Evolutionary conservation across 2,329 filamentous ascomycete genomes (phyloP).

Genomic region (Fusarium buxicola): DNA sequence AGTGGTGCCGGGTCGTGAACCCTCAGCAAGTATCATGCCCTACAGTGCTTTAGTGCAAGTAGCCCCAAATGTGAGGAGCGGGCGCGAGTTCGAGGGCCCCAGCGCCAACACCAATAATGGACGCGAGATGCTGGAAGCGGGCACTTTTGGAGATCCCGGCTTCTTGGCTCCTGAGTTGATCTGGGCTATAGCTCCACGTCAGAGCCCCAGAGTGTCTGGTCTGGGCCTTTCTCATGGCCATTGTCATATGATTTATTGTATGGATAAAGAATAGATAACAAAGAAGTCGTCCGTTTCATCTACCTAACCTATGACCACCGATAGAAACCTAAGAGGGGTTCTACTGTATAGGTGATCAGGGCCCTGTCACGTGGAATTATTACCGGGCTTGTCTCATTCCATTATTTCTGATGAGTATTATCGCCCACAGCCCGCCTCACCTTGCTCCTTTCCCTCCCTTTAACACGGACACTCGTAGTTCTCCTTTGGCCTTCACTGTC

Average conservation of each 20-base stretch:
- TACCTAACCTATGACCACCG: not conserved
- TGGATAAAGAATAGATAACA: conserved; percentile 3
- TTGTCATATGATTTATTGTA: not conserved
- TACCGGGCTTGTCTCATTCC: conserved; percentile 3
- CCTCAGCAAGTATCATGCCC: conserved; percentile 36
- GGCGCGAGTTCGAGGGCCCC: conserved; percentile 23
- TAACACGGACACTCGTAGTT: no score
- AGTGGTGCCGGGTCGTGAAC: conserved; percentile 41
- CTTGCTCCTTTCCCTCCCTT: conserved; percentile 1
- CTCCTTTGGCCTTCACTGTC: conserved; percentile 16
- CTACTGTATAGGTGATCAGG: conserved; percentile 5
- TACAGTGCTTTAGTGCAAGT: conserved; percentile 37
- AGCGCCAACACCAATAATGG: conserved; percentile 28
- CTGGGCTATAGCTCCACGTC: conserved; percentile 12
- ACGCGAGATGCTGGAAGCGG: conserved; percentile 41
- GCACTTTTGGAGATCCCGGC: conserved; percentile 5
- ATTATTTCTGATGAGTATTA: conserved; percentile 14
- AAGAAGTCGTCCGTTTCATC: not conserved
- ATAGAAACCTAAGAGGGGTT: not conserved
- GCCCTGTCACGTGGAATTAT: conserved; percentile 5
- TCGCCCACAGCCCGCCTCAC: conserved; percentile 2
- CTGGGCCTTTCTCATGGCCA: not conserved
- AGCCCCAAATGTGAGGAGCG: conserved; percentile 31
- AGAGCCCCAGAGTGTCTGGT: not conserved
- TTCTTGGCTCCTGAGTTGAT: conserved; percentile 16